Evolutionary conservation across 176 grass and related monocot species (phyloP).

Genomic region (Puya raimondii): DNA sequence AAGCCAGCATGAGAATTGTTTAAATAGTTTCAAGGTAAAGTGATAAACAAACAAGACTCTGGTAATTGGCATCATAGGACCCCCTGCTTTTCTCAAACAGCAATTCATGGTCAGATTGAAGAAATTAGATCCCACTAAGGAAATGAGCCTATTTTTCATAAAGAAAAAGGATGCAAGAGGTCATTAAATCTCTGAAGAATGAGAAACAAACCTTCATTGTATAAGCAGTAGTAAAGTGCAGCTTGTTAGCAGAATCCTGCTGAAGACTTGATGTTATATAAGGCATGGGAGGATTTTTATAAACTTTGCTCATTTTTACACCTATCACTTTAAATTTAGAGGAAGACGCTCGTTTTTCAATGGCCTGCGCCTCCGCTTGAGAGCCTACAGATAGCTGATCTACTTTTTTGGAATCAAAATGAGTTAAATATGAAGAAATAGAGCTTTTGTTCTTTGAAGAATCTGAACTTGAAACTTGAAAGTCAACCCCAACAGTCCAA

Average conservation of each 20-base stretch:
- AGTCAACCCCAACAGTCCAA: conserved; percentile 58
- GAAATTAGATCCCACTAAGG: too few species aligned
- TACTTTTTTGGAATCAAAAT: conserved; percentile 66
- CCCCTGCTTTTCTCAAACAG: too few species aligned
- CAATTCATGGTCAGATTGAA: too few species aligned
- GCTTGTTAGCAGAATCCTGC: conserved; percentile 81
- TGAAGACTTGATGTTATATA: conserved; percentile 97
- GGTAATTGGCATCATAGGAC: too few species aligned
- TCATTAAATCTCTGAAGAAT: conserved; percentile 17
- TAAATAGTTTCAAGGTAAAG: too few species aligned
- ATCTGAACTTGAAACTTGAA: conserved; percentile 30
- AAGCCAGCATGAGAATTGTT: too few species aligned
- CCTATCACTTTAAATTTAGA: conserved; percentile 61
- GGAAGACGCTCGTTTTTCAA: conserved; percentile 47
- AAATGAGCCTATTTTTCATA: neutral
- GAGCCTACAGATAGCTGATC: conserved; percentile 68
- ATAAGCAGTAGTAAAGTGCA: conserved; percentile 50
- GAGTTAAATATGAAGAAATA: conserved; percentile 58
- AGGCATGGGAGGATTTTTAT: conserved; percentile 72
- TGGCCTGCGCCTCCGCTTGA: conserved; percentile 41
- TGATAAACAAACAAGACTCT: too few species aligned
- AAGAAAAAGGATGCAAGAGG: conserved; percentile 1
- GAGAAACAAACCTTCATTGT: conserved; percentile 82
- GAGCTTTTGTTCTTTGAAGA: conserved; percentile 6
- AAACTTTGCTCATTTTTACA: conserved; percentile 59